Base-by-base conservation (phyloP, 1,284 basidiomycete species). In the Sphaerobolus stellatus region DNA sequence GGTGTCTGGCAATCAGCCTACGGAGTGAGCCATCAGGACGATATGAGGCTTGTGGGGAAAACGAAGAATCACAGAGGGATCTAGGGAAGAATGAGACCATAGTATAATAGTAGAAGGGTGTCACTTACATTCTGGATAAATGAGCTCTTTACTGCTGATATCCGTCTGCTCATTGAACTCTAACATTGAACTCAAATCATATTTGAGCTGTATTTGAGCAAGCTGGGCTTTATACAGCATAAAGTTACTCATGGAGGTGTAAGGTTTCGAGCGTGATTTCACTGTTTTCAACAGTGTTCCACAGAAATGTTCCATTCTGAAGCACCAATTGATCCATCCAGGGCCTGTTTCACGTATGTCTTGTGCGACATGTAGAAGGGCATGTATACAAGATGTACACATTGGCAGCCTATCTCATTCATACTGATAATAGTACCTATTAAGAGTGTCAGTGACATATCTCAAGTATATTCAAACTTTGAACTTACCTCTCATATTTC, bases 401-500 rank as follows among this genome's bases (percentile, higher is more conserved):
- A 56, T 33, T 1, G 59, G 47, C 1, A 66, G 41, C 1, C 38
- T 45, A 5, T 60, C 48, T 0, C 3, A 8, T 9, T 29, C 11
- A 13, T 60, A 60, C 24, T 62, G 64, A 30, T 66, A 66, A 31
- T 66, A 66, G 11, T 61, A 61, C 13, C 64, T 64, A 33, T 13
- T 11, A 43, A 20, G 41, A 18, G 27, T 13, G 41, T 43, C 24
- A 22, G 14, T 43, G 41, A 43, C 9, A n/a, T n/a, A n/a, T n/a
- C n/a, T n/a, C n/a, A 20, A 31, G 50, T 14, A 14, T 44, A 16
- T 34, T 28, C 3, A 27, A 7, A n/a, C n/a, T n/a, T n/a, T n/a
- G n/a, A n/a, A 61, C 62, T 7, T 45, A 78, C 77, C 54, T 49
- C 63, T 80, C 75, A 54, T 67, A 71, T 9, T 63, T 31, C 18